Base-by-base conservation (phyloP, 305 asterid genomes). In the Salvia sclarea region DNA sequence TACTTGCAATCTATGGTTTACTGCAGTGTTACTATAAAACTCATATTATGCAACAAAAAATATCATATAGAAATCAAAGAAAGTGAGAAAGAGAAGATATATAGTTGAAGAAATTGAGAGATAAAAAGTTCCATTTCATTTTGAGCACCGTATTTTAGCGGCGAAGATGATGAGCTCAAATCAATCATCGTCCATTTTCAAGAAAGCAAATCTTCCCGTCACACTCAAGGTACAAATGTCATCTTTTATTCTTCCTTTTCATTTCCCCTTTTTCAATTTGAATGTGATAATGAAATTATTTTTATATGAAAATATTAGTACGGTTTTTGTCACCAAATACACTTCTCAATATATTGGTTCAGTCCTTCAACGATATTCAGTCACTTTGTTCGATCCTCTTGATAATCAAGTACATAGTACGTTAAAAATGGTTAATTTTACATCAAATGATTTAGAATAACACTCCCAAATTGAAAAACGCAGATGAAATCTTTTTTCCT, bases 131-230 rank as follows among this genome's bases (percentile, higher is more conserved):
- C 6, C 35, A 30, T 30, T 30, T 30, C 35, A 30, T 30, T 30
- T 30, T 30, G 6, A 30, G 5, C 35, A 30, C 35, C 35, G 35
- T 4, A 25, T 1, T 25, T 25, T 25, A 25, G 75, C 7, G 62
- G 6, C 44, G 13, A 56, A 65, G 71, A 71, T 35, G 71, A 75
- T 63, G 76, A 62, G 63, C 25, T 75, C 57, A 41, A 65, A 11
- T 38, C 73, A 21, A 2, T 60, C 78, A 2, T 60, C 78, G 20
- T 18, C 70, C 41, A 68, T 81, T 1, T 69, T 75, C 79, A 66
- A 69, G 54, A 81, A 78, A 31, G 57, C 77, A 0, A 75, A 66
- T 73, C 67, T 62, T 37, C 85, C 83, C 11, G 83, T 81, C 65
- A 72, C 78, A 8, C 70, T 81, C 48, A 75, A 75, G 79, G 80